Evolutionary conservation across 331 rosid species (phyloP).

Genomic region (Arachis monticola): DNA sequence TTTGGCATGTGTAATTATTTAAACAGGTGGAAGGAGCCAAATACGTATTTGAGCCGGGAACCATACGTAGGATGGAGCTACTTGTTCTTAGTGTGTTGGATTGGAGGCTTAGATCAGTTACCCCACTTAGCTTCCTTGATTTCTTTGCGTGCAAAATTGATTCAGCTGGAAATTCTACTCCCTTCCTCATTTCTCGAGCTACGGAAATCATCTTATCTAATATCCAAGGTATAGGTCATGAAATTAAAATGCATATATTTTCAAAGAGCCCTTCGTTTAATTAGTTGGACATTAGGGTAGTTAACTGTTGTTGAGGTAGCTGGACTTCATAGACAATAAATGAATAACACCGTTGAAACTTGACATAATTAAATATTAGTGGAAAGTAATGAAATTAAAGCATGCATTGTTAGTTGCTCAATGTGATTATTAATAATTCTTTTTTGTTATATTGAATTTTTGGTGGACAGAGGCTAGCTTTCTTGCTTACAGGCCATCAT

Average conservation of each 20-base stretch:
- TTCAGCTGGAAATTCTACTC: slow-evolving; percentile 55
- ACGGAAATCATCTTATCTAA: slow-evolving; percentile 73
- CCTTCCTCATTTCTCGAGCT: slow-evolving; percentile 73
- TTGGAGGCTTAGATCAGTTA: slow-evolving; percentile 88
- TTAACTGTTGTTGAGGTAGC: not conserved
- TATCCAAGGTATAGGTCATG: slow-evolving; percentile 64
- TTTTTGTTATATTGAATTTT: slow-evolving; percentile 8
- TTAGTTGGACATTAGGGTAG: not conserved
- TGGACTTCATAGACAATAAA: not conserved
- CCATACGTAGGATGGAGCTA: slow-evolving; percentile 78
- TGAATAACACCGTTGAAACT: not conserved
- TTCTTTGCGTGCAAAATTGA: slow-evolving; percentile 82
- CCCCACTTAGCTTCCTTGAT: slow-evolving; percentile 75
- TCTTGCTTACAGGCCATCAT: slow-evolving; percentile 86
- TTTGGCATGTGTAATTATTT: slow-evolving; percentile 15
- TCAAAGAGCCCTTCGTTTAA: not conserved
- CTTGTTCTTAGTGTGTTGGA: slow-evolving; percentile 80
- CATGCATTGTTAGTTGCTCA: not conserved
- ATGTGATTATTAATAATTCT: not conserved
- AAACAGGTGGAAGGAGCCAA: slow-evolving; percentile 74
- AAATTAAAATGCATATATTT: no score
- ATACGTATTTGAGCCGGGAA: slow-evolving; percentile 75
- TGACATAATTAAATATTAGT: not conserved
- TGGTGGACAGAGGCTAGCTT: slow-evolving; percentile 69
- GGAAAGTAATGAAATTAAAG: not conserved